Base-by-base conservation (phyloP, 1,284 basidiomycete species). In the Heimioporus retisporus region DNA sequence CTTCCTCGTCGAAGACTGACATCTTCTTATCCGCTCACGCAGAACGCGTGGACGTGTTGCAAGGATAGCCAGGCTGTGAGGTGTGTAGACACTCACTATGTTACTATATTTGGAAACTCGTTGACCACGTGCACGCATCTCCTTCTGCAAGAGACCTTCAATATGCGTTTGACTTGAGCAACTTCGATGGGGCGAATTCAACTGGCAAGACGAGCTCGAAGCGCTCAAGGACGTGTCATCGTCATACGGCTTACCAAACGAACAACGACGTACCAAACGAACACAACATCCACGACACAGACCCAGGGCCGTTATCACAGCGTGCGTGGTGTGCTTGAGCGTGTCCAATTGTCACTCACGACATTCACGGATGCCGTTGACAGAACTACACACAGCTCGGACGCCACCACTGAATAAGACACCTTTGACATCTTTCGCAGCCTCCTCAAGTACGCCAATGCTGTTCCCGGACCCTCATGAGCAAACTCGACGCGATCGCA, bases 361-460 rank as follows among this genome's bases (percentile, higher is more conserved):
- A 42, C 56, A 2, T 60, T 66, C 71, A 19, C 73, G 94, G 92
- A 83, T 68, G 94, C 92, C 35, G 93, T 97, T 60, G 91, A 91
- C 69, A 83, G 88, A 6, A 88, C 95, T 50, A 92, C 94, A 5
- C 86, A 90, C 59, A 88, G 89, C 23, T 90, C 93, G 23, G 90
- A 93, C 35, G 81, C 86, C 4, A 91, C 97, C 62, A 78, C 84
- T 0, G 87, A 93, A 50, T 80, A 83, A 2, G 84, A 89, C 28
- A 87, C 91, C 15, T 94, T 96, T 69, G 94, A 96, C 73, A 88
- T 93, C 25, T 94, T 93, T 72, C 85, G 93, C 62, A 92, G 89
- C 69, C 82, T 96, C 13, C 84, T 96, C 72, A 95, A 94, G 78
- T 81, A 91, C 71, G 85, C 91, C 1, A 85, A 88, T 50, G 74